Conservation (phyloP, 2,329 filamentous ascomycete genomes). For the Ophiosphaerella herpotricha region DNA sequence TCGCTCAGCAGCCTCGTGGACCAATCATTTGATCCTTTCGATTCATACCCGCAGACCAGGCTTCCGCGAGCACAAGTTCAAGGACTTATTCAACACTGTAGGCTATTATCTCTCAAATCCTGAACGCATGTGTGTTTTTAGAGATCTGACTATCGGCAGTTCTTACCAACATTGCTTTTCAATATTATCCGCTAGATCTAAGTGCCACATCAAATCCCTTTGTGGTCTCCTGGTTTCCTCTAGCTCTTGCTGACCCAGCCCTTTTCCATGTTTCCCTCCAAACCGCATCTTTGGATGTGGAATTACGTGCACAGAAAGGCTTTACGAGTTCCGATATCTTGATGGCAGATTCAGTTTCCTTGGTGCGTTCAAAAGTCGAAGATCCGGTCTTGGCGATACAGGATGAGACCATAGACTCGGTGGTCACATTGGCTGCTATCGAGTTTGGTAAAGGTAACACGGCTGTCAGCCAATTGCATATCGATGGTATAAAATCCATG, state of each 20-base stretch:
- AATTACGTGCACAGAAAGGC: slow-evolving; percentile 57
- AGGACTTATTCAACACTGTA: slow-evolving; percentile 62
- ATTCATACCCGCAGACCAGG: slow-evolving; percentile 60
- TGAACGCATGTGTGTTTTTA: too few species aligned
- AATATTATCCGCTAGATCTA: slow-evolving; percentile 64
- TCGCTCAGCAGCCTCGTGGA: slow-evolving; percentile 27
- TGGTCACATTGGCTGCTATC: slow-evolving; percentile 50
- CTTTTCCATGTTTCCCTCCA: slow-evolving; percentile 64
- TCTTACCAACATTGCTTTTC: slow-evolving; percentile 61
- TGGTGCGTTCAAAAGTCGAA: slow-evolving; percentile 57
- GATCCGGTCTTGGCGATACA: slow-evolving; percentile 55
- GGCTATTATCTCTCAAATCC: slow-evolving; percentile 16
- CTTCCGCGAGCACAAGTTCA: slow-evolving; percentile 58
- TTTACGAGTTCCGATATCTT: slow-evolving; percentile 60
- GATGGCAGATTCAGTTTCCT: slow-evolving; percentile 61
- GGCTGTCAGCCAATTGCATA: slow-evolving; percentile 39
- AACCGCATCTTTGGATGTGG: slow-evolving; percentile 62
- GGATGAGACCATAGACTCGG: slow-evolving; percentile 61
- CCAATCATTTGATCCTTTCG: slow-evolving; percentile 59
- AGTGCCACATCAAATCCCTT: slow-evolving; percentile 61
- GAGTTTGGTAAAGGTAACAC: slow-evolving; percentile 6
- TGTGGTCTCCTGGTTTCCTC: slow-evolving; percentile 64
- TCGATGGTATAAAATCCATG: slow-evolving; percentile 56
- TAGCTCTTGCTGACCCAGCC: slow-evolving; percentile 60
- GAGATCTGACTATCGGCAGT: slow-evolving; percentile 46